Evolutionary conservation across 768 basidiomycete species (phyloP).

Genomic region (Suillus hirtellus): DNA sequence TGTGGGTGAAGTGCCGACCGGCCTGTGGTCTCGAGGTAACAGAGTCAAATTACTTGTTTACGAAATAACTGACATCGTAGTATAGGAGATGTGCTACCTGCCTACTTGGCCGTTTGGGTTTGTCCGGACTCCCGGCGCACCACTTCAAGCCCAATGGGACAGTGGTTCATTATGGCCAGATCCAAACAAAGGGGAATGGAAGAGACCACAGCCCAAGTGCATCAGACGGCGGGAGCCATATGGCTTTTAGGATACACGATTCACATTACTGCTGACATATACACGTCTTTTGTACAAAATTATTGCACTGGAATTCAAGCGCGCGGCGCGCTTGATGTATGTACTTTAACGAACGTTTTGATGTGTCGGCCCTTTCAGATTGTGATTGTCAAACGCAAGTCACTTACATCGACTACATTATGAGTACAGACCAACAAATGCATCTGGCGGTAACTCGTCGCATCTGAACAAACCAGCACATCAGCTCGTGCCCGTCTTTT

Average conservation of each 20-base stretch:
- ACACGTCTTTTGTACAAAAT: neutral
- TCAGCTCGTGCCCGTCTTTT: constrained; percentile 73
- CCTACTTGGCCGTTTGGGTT: constrained; percentile 26
- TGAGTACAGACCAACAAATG: constrained; percentile 58
- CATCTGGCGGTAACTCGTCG: constrained; percentile 50
- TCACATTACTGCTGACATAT: neutral
- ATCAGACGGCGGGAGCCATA: constrained; percentile 18
- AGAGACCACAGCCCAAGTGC: constrained; percentile 28
- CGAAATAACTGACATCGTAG: neutral
- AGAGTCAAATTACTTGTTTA: neutral
- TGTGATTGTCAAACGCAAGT: neutral
- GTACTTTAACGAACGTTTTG: neutral
- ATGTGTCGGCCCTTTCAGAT: neutral
- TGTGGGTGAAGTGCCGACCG: constrained; percentile 23
- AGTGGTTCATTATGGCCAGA: neutral
- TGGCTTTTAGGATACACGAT: neutral
- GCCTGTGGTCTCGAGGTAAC: constrained; percentile 16
- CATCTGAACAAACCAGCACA: constrained; percentile 48
- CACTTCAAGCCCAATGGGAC: neutral
- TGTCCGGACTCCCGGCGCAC: neutral
- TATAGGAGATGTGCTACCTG: constrained; percentile 29
- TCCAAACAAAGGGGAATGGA: constrained; percentile 17
- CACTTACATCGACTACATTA: constrained; percentile 15
- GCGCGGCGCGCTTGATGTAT: neutral
- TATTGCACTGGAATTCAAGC: neutral